phyloP scores from a whole-genome alignment of 495 filamentous ascomycete species.

The Articulospora tetracladia region DNA sequence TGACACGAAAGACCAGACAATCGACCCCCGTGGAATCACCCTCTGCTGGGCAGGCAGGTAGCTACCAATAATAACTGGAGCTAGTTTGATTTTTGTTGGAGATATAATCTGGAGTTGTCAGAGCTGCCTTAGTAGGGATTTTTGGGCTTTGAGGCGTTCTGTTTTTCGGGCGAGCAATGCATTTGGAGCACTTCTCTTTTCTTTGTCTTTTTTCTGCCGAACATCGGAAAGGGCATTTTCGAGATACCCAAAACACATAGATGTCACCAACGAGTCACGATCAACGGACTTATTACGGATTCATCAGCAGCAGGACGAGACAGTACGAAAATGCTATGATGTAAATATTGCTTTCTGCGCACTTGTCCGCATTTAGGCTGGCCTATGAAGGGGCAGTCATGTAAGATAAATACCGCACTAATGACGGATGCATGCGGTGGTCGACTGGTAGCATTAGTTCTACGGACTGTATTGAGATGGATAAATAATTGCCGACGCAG shows the following conservation, averaged over 20 bases:
- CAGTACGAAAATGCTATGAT: conserved; percentile 6
- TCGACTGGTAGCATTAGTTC: neutral
- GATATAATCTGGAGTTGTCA: conserved; percentile 8
- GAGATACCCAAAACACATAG: conserved; percentile 17
- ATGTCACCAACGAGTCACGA: neutral
- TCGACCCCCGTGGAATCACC: conserved; percentile 3
- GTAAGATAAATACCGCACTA: neutral
- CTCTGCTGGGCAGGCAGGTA: conserved; percentile 11
- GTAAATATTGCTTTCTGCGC: conserved; percentile 13
- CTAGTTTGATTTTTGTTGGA: neutral
- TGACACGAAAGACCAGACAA: conserved; percentile 19
- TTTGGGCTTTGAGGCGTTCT: neutral
- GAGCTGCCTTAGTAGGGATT: neutral
- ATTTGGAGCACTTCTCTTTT: neutral
- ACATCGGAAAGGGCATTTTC: conserved; percentile 16
- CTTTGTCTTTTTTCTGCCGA: conserved; percentile 5
- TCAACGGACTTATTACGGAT: conserved; percentile 5
- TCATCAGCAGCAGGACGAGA: neutral
- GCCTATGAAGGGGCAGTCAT: neutral
- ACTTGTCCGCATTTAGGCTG: conserved; percentile 3
- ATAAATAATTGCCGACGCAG: neutral
- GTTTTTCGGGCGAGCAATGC: conserved; percentile 1
- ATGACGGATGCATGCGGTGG: neutral
- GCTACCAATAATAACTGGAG: conserved; percentile 16
- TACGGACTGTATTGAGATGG: neutral